Percentiles rank a stretch among this genome's conserved stretches.
Conservation (phyloP, 192 early-diverging fungal species). For the Neocallimastix lanati region DNA sequence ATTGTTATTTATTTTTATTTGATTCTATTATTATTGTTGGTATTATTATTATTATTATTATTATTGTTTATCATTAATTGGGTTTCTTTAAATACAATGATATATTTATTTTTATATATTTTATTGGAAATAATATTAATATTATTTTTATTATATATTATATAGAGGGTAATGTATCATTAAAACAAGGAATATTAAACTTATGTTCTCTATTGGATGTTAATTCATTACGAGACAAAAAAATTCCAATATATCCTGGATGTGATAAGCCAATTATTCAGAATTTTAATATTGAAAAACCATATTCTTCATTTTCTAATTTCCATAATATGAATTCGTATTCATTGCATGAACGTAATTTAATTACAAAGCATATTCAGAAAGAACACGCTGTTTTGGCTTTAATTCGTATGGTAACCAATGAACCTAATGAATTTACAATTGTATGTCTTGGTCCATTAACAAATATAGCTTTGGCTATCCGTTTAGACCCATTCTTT, state of each 20-base stretch:
- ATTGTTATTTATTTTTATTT: no score
- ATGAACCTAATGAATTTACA: constrained; percentile 7
- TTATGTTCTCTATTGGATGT: neutral
- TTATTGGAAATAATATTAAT: no score
- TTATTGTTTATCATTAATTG: no score
- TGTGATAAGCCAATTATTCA: neutral
- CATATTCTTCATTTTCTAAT: neutral
- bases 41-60: no score
- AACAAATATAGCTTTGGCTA: constrained; percentile 27
- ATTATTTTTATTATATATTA: no score
- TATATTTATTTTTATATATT: no score
- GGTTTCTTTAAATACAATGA: no score
- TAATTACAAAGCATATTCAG: neutral
- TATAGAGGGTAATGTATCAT: neutral
- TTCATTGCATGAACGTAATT: neutral
- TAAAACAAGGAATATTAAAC: neutral
- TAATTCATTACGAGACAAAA: neutral
- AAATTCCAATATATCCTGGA: neutral
- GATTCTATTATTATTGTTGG: no score
- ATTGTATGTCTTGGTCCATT: constrained; percentile 22
- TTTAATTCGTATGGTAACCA: constrained; percentile 13
- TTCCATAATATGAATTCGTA: neutral
- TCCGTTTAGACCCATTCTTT: constrained; percentile 19
- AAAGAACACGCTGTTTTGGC: constrained; percentile 14
- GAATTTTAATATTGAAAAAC: neutral